phyloP scores from a whole-genome alignment of 805 yeast species.

The Schizosaccharomyces osmophilus region DNA sequence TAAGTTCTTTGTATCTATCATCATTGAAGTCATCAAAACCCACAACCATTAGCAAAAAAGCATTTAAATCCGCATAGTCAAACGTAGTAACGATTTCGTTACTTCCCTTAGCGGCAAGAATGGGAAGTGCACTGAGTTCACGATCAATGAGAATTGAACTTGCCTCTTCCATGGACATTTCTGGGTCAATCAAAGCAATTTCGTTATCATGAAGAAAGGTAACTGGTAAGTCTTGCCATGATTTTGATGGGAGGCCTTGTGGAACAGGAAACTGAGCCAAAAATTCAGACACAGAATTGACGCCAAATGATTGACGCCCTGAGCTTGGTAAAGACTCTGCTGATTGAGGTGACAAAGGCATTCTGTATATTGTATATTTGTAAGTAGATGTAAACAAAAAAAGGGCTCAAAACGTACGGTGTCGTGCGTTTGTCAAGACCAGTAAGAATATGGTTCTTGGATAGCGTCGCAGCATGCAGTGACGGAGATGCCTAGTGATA shows the following conservation, averaged over 20 bases:
- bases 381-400: background rate
- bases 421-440: background rate
- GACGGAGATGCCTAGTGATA: background rate
- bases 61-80: conserved; percentile 76
- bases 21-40: conserved; percentile 16
- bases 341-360: background rate
- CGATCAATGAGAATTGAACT: conserved; percentile 51
- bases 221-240: background rate
- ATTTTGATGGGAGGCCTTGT: background rate
- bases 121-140: conserved; percentile 71
- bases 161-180: conserved; percentile 62
- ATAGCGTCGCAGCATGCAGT: background rate
- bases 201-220: conserved; percentile 23
- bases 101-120: conserved; percentile 18
- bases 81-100: conserved; percentile 58
- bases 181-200: conserved; percentile 41
- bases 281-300: background rate
- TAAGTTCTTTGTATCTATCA: background rate
- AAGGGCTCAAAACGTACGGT: background rate
- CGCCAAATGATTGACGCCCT: background rate
- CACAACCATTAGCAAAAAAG: conserved; percentile 61
- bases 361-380: background rate
- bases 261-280: background rate
- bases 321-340: background rate
- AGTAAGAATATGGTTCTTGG: background rate